Evolutionary conservation across 1,284 basidiomycete species (phyloP).

Genomic region (Cryptococcus sp.): DNA sequence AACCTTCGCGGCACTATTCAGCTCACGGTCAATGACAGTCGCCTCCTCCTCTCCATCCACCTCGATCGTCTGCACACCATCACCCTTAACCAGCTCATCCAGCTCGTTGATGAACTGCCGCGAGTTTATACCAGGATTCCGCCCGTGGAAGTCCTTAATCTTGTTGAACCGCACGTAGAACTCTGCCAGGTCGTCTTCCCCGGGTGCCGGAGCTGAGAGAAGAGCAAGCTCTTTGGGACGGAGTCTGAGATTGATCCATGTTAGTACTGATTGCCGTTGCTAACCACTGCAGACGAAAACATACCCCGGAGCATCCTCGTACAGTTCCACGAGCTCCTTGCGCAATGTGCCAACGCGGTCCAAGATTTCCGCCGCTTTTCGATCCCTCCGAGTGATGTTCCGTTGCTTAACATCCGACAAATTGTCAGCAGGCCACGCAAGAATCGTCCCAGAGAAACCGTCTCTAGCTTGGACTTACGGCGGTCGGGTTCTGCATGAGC

Average conservation of each 20-base stretch:
- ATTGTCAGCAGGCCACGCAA: neutral
- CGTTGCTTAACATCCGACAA: constrained; percentile 39
- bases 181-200: constrained; percentile 73
- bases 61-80: constrained; percentile 45
- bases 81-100: constrained; percentile 59
- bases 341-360: constrained; percentile 73
- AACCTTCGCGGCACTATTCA: neutral
- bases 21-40: constrained; percentile 53
- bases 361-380: constrained; percentile 80
- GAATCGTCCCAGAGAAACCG: neutral
- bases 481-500: constrained; percentile 50
- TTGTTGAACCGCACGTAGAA: constrained; percentile 92
- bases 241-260: constrained; percentile 59
- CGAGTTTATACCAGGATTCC: constrained; percentile 83
- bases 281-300: constrained; percentile 9
- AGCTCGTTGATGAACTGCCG: constrained; percentile 77
- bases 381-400: constrained; percentile 68
- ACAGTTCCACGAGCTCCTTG: constrained; percentile 62
- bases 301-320: constrained; percentile 65
- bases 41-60: constrained; percentile 69
- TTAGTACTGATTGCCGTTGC: constrained; percentile 23
- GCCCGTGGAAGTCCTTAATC: constrained; percentile 92
- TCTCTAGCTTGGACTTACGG: constrained; percentile 33
- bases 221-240: constrained; percentile 48
- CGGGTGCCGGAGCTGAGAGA: constrained; percentile 51